Conservation (phyloP, 1,284 basidiomycete genomes). For the Cryptococcus hybrid region DNA sequence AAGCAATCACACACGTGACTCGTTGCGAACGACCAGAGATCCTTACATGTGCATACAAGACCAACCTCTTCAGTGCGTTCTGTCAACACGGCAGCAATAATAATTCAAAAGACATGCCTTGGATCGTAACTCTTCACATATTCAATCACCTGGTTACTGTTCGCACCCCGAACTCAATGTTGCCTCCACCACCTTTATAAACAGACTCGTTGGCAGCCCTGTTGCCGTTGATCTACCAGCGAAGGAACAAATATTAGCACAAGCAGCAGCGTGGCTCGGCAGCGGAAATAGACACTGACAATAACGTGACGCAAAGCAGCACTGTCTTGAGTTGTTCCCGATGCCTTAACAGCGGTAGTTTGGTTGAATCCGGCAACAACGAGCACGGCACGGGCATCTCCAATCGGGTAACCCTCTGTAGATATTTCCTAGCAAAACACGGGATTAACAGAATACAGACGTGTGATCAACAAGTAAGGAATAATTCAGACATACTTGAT, state of each 20-base stretch:
- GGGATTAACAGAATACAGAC: background rate
- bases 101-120: conserved; percentile 15
- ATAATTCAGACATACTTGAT: conserved; percentile 38
- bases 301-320: conserved; percentile 68
- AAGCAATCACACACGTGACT: too few species aligned
- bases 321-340: conserved; percentile 59
- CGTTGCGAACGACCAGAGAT: background rate
- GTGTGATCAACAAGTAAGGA: background rate
- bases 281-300: conserved; percentile 47
- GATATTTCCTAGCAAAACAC: conserved; percentile 63
- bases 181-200: conserved; percentile 30
- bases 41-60: conserved; percentile 40
- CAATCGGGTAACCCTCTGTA: conserved; percentile 68
- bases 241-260: background rate
- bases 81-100: background rate
- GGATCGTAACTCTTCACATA: conserved; percentile 42
- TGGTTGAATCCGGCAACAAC: conserved; percentile 58
- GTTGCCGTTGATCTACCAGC: conserved; percentile 47
- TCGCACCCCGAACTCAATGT: conserved; percentile 50
- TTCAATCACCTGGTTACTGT: conserved; percentile 40
- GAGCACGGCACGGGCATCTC: conserved; percentile 56
- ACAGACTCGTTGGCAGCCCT: conserved; percentile 37
- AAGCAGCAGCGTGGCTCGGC: background rate
- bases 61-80: conserved; percentile 30
- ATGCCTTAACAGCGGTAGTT: conserved; percentile 68